These are phyloP conservation scores for Talaromyces islandicus DNA, from an alignment of 2,329 filamentous ascomycete species.

Conservation along the genomic window DNA sequence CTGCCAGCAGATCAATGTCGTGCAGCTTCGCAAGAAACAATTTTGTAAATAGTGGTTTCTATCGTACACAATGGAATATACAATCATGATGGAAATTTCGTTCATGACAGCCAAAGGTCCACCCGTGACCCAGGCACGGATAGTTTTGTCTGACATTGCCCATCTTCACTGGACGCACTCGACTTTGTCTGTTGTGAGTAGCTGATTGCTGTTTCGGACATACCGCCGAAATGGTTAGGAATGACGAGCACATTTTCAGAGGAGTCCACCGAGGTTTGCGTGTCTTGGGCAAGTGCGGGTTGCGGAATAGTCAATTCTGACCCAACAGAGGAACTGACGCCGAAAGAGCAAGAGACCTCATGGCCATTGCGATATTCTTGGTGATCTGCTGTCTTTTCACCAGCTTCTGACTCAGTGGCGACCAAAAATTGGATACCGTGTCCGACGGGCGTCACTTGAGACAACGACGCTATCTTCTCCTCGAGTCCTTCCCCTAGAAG, in stretches of 20 bases:
- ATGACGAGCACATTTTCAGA: constrained; percentile 18
- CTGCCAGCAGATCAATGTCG: neutral
- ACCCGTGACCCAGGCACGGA: constrained; percentile 29
- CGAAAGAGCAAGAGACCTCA: constrained; percentile 24
- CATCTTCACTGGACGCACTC: neutral
- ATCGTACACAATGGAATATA: neutral
- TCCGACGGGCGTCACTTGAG: constrained; percentile 31
- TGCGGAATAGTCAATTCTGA: neutral
- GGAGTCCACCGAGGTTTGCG: neutral
- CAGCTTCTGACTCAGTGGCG: constrained; percentile 19
- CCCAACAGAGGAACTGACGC: constrained; percentile 26
- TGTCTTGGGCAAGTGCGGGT: neutral
- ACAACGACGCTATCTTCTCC: constrained; percentile 31
- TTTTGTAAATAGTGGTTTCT: neutral
- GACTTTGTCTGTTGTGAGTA: constrained; percentile 12
- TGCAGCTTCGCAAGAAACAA: neutral
- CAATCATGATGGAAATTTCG: constrained; percentile 5
- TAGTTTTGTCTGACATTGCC: constrained; percentile 22
- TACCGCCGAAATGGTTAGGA: constrained; percentile 30
- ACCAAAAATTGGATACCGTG: constrained; percentile 39
- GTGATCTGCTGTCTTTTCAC: neutral
- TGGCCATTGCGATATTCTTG: neutral
- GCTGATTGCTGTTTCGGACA: constrained; percentile 35
- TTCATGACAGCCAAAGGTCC: constrained; percentile 7
- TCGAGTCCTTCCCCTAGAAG: constrained; percentile 15